Percentiles rank a stretch among this genome's conserved stretches.
Conservation (phyloP, 106 monocot genomes). For the Xerophyta viscosa region DNA sequence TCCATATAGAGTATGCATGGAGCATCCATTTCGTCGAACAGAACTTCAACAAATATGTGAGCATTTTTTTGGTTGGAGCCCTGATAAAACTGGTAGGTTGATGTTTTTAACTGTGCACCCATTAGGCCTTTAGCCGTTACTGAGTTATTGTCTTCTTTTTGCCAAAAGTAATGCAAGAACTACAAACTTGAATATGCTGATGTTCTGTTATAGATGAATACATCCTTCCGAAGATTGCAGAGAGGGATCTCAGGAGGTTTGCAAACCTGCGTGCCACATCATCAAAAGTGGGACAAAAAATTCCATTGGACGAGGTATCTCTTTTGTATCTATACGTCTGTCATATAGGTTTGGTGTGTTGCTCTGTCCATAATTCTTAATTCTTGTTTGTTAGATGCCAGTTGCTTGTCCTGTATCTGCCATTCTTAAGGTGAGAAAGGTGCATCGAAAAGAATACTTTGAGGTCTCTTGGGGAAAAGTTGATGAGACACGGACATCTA, state of each 20-base stretch:
- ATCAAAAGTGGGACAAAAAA: conserved; percentile 32
- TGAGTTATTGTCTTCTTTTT: no score
- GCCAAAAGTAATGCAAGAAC: no score
- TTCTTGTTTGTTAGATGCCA: conserved; percentile 42
- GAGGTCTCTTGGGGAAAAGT: conserved; percentile 73
- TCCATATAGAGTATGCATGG: conserved; percentile 27
- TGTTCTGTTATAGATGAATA: conserved; percentile 53
- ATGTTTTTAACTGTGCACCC: neutral
- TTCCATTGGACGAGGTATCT: conserved; percentile 36
- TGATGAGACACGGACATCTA: conserved; percentile 39
- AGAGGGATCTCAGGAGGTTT: conserved; percentile 82
- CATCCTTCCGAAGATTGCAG: conserved; percentile 86
- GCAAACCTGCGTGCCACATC: conserved; percentile 48
- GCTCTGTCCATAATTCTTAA: neutral
- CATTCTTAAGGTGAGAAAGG: conserved; percentile 66
- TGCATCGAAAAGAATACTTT: conserved; percentile 54
- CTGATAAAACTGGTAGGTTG: conserved; percentile 60
- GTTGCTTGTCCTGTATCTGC: conserved; percentile 60
- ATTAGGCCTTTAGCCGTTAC: no score
- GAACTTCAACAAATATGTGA: conserved; percentile 66
- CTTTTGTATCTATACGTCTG: neutral
- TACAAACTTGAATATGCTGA: neutral
- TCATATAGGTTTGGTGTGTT: neutral
- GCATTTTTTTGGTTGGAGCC: conserved; percentile 55
- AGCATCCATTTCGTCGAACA: conserved; percentile 39